Percentiles rank a stretch among this genome's conserved stretches.
phyloP scores from a whole-genome alignment of 148 eudicot species.

The Diospyros kaki region DNA sequence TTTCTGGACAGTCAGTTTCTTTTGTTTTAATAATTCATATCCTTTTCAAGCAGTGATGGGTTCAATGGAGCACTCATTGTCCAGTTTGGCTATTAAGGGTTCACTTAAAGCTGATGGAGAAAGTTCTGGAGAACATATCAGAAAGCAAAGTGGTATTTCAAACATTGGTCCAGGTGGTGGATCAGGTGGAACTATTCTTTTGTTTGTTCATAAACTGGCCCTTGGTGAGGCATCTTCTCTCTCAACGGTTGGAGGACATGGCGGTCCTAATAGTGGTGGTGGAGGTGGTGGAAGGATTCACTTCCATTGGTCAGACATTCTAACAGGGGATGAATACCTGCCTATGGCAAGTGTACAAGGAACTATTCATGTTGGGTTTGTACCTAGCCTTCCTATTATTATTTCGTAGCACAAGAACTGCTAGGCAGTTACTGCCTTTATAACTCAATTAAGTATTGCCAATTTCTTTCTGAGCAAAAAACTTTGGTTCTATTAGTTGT shows the following conservation, averaged over 20 bases:
- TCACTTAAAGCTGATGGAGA: constrained; percentile 78
- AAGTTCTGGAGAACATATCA: constrained; percentile 54
- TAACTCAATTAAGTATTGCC: background rate
- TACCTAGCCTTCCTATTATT: constrained; percentile 13
- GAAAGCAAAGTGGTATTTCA: constrained; percentile 26
- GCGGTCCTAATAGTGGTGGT: constrained; percentile 81
- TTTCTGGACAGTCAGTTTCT: background rate
- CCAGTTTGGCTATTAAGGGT: constrained; percentile 60
- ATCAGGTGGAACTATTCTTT: constrained; percentile 93
- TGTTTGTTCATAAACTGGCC: constrained; percentile 62
- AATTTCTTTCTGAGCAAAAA: background rate
- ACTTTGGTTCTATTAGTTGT: background rate
- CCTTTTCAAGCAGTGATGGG: constrained; percentile 75
- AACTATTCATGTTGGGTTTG: constrained; percentile 61
- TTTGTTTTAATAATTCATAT: background rate
- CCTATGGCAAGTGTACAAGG: constrained; percentile 69
- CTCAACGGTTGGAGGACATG: constrained; percentile 85
- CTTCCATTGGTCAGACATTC: constrained; percentile 91
- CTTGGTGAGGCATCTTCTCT: constrained; percentile 56
- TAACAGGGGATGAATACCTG: constrained; percentile 72
- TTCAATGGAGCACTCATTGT: constrained; percentile 73
- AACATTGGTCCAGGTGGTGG: constrained; percentile 81
- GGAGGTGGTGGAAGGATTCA: constrained; percentile 96
- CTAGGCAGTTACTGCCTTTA: background rate
- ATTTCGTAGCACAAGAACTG: background rate